These are phyloP conservation scores for Apiosordaria backusii DNA, from an alignment of 495 filamentous ascomycete species.

Conservation along the genomic window DNA sequence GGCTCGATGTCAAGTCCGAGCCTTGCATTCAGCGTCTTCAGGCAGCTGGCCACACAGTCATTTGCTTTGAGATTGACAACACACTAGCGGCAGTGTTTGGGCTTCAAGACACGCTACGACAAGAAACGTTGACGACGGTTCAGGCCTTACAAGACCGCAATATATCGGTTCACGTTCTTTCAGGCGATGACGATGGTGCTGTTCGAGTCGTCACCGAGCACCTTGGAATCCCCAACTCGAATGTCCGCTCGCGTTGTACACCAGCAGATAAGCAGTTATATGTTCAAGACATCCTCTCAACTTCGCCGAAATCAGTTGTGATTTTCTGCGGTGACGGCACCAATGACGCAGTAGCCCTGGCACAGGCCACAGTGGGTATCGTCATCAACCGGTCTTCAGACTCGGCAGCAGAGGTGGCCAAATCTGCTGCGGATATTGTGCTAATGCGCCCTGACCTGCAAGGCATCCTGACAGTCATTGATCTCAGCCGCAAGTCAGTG, in stretches of 20 bases:
- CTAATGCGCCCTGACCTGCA: constrained; percentile 54
- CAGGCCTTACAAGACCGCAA: constrained; percentile 49
- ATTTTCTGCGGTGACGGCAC: constrained; percentile 77
- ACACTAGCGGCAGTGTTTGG: constrained; percentile 55
- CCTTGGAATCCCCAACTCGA: constrained; percentile 49
- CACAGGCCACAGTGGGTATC: constrained; percentile 69
- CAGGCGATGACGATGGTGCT: constrained; percentile 63
- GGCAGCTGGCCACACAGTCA: constrained; percentile 50
- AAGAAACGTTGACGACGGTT: constrained; percentile 52
- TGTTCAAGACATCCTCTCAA: constrained; percentile 43
- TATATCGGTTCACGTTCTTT: constrained; percentile 61
- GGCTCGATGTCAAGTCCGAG: constrained; percentile 47
- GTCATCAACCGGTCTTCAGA: constrained; percentile 46
- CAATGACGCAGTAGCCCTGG: constrained; percentile 74
- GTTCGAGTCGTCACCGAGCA: constrained; percentile 52
- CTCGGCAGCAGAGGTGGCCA: constrained; percentile 61
- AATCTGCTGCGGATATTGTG: constrained; percentile 66
- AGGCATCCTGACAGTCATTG: constrained; percentile 57
- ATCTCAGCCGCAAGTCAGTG: constrained; percentile 53
- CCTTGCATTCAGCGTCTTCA: constrained; percentile 44
- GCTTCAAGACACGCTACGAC: constrained; percentile 56
- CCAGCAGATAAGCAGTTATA: constrained; percentile 64
- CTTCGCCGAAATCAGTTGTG: constrained; percentile 39
- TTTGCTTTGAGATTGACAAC: constrained; percentile 58
- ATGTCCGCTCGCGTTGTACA: constrained; percentile 50